Evolutionary conservation across 139 green algal species (phyloP), one percentile per base, ranked within the genome.

Genomic region (Chlorella sp.): DNA sequence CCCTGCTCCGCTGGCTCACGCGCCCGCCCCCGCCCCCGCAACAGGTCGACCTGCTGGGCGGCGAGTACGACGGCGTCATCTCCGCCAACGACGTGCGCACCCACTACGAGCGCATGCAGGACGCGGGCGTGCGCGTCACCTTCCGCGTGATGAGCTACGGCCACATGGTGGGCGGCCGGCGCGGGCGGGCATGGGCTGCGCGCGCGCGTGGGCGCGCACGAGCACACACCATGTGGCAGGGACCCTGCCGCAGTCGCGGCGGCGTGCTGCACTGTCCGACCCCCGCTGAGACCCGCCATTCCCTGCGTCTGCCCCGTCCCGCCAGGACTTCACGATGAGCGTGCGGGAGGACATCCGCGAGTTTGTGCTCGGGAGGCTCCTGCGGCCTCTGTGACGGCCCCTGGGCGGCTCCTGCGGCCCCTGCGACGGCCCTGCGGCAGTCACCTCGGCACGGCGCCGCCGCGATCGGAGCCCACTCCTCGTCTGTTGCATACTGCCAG

Each of bases 241-340:
- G 19, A 25, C 6, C 51, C 8, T 29, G 5, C 29, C 29, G 50
- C 50, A 59, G 11, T 25, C 8, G 50, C 5, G 50, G 14, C n/a
- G n/a, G n/a, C n/a, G n/a, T 55, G 46, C 14, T 17, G 14, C 14
- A 55, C 46, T 55, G 46, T 41, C 7, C 5, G 8, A 8, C 7
- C 58, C 23, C 8, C 41, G 58, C 15, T 8, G 27, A 27, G 15
- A 43, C 31, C 31, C 8, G 58, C 58, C 42, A 31, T 15, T 2
- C 35, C 36, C 11, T 23, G 7, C 17, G 60, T 21, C 31, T 21
- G 46, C 4, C 8, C 23, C 91, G 68, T 91, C 90, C 2, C 94
- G 97, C 83, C 85, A 97, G 73, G 94, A 98, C 73, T 97, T 98
- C 80, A 96, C 90, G 0, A 92, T 98, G 83, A 86, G 79, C 1